phyloP scores from a whole-genome alignment of 1,284 basidiomycete species.

The Anthracocystis walkeri region DNA sequence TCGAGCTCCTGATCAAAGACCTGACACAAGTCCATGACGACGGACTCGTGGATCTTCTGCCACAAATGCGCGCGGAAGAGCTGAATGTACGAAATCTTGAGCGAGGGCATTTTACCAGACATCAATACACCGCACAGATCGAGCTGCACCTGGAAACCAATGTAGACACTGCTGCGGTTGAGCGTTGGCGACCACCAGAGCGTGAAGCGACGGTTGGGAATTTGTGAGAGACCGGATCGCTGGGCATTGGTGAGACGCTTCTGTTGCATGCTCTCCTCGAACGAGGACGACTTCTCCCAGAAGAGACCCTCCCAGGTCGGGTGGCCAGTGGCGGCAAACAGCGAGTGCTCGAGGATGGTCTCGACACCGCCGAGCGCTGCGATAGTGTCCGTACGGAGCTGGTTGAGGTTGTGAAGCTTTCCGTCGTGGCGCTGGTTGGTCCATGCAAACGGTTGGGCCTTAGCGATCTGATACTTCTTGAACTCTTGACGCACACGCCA shows the following conservation, averaged over 20 bases:
- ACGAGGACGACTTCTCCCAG: conserved; percentile 75
- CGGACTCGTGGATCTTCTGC: conserved; percentile 82
- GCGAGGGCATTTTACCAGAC: conserved; percentile 97
- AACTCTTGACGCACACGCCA: conserved; percentile 87
- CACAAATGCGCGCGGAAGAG: conserved; percentile 99
- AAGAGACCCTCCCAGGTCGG: conserved; percentile 75
- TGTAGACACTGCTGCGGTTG: conserved; percentile 98
- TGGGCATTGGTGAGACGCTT: conserved; percentile 87
- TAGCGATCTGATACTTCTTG: conserved; percentile 93
- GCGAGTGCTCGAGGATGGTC: conserved; percentile 94
- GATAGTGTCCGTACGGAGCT: conserved; percentile 98
- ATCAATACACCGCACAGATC: conserved; percentile 88
- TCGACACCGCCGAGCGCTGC: conserved; percentile 98
- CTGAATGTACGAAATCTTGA: conserved; percentile 84
- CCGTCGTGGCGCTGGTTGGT: conserved; percentile 97
- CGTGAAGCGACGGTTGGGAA: conserved; percentile 99
- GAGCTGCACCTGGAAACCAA: conserved; percentile 99
- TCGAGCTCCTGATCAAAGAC: conserved; percentile 99
- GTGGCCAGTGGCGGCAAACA: conserved; percentile 98
- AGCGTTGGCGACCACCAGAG: conserved; percentile 98
- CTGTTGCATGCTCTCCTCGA: conserved; percentile 93
- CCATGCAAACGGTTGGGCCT: conserved; percentile 96
- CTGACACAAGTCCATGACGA: conserved; percentile 95
- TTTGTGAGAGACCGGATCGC: conserved; percentile 95
- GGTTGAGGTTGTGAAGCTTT: conserved; percentile 97